These are phyloP conservation scores for Xylariales sp. DNA, from an alignment of 2,329 filamentous ascomycete genomes.

Conservation along the genomic window DNA sequence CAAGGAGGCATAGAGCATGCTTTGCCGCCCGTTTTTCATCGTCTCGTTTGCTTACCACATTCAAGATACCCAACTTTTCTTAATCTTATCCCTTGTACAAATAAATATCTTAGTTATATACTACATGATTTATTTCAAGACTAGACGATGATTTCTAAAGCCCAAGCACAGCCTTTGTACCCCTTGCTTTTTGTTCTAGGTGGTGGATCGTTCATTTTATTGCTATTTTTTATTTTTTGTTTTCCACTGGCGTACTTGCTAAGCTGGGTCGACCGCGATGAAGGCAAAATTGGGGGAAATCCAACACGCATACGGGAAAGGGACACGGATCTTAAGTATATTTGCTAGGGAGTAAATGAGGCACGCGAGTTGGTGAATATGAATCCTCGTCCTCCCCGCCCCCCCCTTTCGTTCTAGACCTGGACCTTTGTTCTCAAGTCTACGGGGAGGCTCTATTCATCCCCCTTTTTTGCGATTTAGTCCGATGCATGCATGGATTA, in stretches of 20 bases:
- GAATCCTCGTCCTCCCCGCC: neutral
- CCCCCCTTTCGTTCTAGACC: neutral
- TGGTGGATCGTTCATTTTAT: neutral
- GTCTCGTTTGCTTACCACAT: constrained; percentile 24
- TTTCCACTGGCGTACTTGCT: constrained; percentile 12
- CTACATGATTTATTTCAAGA: constrained; percentile 23
- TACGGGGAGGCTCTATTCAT: constrained; percentile 12
- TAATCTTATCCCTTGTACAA: constrained; percentile 34
- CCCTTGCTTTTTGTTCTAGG: constrained; percentile 13
- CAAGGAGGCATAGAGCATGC: constrained; percentile 8
- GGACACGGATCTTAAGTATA: neutral
- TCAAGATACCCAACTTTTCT: constrained; percentile 39
- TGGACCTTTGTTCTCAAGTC: neutral
- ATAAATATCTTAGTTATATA: constrained; percentile 30
- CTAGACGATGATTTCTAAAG: constrained; percentile 28
- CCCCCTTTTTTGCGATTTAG: neutral
- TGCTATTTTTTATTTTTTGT: constrained; percentile 1
- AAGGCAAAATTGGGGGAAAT: neutral
- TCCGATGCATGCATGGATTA: constrained; percentile 20
- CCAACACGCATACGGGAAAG: constrained; percentile 10
- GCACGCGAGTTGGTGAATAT: constrained; percentile 6
- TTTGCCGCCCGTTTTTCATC: constrained; percentile 1
- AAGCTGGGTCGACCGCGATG: constrained; percentile 6
- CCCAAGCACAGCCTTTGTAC: constrained; percentile 17
- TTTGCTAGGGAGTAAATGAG: constrained; percentile 13